Percentiles rank a stretch among this genome's conserved stretches.
phyloP scores from a whole-genome alignment of 352 stramenopile genomes.

The Pythium phragmitis region DNA sequence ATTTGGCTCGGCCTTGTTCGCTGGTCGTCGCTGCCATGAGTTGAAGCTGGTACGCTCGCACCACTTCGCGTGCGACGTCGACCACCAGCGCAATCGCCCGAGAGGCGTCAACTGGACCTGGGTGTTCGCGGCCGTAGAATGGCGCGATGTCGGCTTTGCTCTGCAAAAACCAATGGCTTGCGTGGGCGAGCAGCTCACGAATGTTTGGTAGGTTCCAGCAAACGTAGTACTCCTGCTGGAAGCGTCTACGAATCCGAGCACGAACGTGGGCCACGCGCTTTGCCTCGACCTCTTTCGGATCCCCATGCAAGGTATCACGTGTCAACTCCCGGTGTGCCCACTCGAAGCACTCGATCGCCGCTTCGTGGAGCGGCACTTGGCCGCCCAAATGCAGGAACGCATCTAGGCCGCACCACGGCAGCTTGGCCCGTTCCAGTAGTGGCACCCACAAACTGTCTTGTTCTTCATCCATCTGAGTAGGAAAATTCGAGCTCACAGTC shows the following conservation, averaged over 20 bases:
- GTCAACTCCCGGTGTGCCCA: conserved; percentile 48
- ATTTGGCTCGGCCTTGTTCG: neutral
- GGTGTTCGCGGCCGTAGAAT: conserved; percentile 48
- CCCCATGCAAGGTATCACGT: conserved; percentile 11
- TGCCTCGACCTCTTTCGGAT: conserved; percentile 2
- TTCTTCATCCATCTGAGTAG: conserved; percentile 54
- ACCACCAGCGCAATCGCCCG: conserved; percentile 40
- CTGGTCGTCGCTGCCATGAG: conserved; percentile 29
- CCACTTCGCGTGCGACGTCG: conserved; percentile 46
- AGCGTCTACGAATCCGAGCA: conserved; percentile 47
- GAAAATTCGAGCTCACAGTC: conserved; percentile 67
- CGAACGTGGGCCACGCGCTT: conserved; percentile 18
- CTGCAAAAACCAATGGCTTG: conserved; percentile 69
- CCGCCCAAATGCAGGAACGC: conserved; percentile 70
- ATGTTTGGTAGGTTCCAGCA: conserved; percentile 68
- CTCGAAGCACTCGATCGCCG: conserved; percentile 55
- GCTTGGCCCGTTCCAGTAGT: conserved; percentile 42
- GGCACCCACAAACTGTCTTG: conserved; percentile 59
- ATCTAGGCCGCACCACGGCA: conserved; percentile 71
- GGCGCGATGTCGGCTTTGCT: conserved; percentile 59
- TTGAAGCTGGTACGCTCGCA: conserved; percentile 54
- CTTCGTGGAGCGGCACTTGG: conserved; percentile 74
- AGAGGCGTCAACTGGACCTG: conserved; percentile 16
- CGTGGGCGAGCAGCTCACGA: conserved; percentile 52
- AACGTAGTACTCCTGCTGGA: conserved; percentile 71